A percentile compares a stretch with the other conserved stretches of the same genome.
Evolutionary conservation across 352 stramenopile species (phyloP).

Genomic region (Phytophthora citricola): DNA sequence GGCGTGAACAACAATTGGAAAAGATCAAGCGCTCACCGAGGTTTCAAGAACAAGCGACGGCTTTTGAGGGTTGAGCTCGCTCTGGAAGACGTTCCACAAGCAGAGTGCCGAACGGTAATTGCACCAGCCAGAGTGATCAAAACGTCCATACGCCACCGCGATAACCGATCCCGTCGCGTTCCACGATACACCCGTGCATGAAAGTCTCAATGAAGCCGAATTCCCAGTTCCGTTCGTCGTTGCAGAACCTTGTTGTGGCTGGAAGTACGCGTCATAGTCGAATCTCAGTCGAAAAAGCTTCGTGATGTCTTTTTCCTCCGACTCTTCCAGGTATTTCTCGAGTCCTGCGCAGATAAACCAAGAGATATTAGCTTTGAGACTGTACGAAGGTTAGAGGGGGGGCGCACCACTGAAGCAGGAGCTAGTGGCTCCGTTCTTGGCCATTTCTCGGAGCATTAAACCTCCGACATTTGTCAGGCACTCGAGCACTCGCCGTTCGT

Average conservation of each 20-base stretch:
- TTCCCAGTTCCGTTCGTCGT: slow-evolving; percentile 2
- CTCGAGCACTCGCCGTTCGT: slow-evolving; percentile 36
- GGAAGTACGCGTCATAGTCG: slow-evolving; percentile 78
- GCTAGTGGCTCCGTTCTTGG: slow-evolving; percentile 46
- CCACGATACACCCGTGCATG: slow-evolving; percentile 88
- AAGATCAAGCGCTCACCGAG: slow-evolving; percentile 46
- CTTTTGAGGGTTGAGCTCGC: slow-evolving; percentile 71
- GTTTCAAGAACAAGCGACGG: slow-evolving; percentile 80
- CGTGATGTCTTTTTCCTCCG: slow-evolving; percentile 65
- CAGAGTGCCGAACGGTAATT: slow-evolving; percentile 87
- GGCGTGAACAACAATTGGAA: neutral
- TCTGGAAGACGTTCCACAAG: slow-evolving; percentile 87
- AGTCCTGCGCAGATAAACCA: slow-evolving; percentile 40
- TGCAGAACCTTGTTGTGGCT: slow-evolving; percentile 35
- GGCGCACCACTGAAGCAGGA: slow-evolving; percentile 51
- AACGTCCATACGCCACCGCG: slow-evolving; percentile 83
- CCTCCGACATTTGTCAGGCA: slow-evolving; percentile 55
- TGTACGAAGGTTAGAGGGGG: neutral
- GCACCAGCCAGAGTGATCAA: slow-evolving; percentile 89
- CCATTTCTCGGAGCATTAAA: slow-evolving; percentile 70
- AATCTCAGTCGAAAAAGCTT: slow-evolving; percentile 75
- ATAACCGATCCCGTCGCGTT: slow-evolving; percentile 86
- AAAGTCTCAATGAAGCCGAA: slow-evolving; percentile 58
- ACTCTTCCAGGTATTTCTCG: slow-evolving; percentile 64
- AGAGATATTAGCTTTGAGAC: neutral